Base-by-base conservation (phyloP, 306 rosid species). In the Rubus parviflorus region DNA sequence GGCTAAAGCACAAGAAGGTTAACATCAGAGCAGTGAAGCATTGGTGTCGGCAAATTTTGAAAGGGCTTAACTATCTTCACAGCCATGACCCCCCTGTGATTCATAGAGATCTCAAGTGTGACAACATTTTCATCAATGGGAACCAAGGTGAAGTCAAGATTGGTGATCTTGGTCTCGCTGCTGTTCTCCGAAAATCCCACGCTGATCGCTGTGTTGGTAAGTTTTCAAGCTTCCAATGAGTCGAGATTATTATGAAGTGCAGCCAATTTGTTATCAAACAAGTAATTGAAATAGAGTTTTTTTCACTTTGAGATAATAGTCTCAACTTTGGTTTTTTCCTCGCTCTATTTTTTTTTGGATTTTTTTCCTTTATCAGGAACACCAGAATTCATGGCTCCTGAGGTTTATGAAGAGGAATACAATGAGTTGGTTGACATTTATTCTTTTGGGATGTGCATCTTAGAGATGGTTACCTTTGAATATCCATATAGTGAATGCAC, bases 371-470 rank as follows among this genome's bases (percentile, higher is more conserved):
- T 56, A 42, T 78, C 87, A 96, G 99, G 99, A 85, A 96, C 99
- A 40, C 99, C 99, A 13, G 99, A 96, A 77, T 96, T 96, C 77
- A 96, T 96, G 99, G 99, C 99, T 60, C 99, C 99, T 0, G 99
- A 96, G 81, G 96, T 96, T 54, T 96, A 96, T 51, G 94, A 91
- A 75, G 99, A 96, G 87, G 94, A 96, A 80, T 96, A 96, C 78
- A 91, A 96, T 76, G 97, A 96, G 75, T 87, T 96, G 48, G 94
- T 96, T n/a, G 99, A 96, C 76, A 93, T 92, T 52, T 96, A 96
- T 83, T 82, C 99, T 57, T 93, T 96, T 82, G 99, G 99, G 73
- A 96, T 96, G 99, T 93, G 99, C 79, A 85, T 96, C 54, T 84
- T 96, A 83, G 99, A 96, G 89, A 96, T 96, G 98, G 97, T 96